Conservation (phyloP, 1,284 basidiomycete genomes). For the Irpex sp. region DNA sequence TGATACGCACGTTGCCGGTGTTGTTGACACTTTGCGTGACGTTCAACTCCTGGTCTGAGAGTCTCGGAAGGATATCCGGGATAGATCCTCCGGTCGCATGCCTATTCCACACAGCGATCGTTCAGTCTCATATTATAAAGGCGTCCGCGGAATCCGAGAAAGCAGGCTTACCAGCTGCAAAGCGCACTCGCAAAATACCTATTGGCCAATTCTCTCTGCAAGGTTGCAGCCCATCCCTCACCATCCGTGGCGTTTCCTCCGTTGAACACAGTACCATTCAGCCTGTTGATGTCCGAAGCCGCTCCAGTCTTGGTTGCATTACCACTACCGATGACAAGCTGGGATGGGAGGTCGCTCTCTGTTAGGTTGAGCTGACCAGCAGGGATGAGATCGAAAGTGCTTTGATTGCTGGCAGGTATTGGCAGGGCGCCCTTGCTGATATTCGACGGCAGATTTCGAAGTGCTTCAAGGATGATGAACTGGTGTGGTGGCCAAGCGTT, state of each 20-base stretch:
- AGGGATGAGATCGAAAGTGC: conserved; percentile 67
- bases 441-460: conserved; percentile 67
- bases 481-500: conserved; percentile 86
- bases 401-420: conserved; percentile 39
- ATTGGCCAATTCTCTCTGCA: conserved; percentile 73
- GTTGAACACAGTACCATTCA: conserved; percentile 62
- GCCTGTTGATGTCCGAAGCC: conserved; percentile 52
- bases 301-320: conserved; percentile 51
- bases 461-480: conserved; percentile 75
- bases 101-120: conserved; percentile 29
- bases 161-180: conserved; percentile 73
- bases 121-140: not conserved
- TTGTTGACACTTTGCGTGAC: conserved; percentile 64
- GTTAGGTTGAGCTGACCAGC: conserved; percentile 67
- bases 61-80: conserved; percentile 56
- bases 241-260: conserved; percentile 61
- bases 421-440: conserved; percentile 51
- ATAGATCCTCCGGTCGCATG: conserved; percentile 81
- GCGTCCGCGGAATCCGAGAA: not conserved
- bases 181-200: conserved; percentile 78
- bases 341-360: conserved; percentile 63
- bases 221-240: conserved; percentile 61
- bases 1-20: conserved; percentile 58
- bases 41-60: conserved; percentile 70
- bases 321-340: conserved; percentile 44